These are phyloP conservation scores for Exobasidium rhododendri DNA, from an alignment of 1,284 basidiomycete genomes.

Conservation along the genomic window DNA sequence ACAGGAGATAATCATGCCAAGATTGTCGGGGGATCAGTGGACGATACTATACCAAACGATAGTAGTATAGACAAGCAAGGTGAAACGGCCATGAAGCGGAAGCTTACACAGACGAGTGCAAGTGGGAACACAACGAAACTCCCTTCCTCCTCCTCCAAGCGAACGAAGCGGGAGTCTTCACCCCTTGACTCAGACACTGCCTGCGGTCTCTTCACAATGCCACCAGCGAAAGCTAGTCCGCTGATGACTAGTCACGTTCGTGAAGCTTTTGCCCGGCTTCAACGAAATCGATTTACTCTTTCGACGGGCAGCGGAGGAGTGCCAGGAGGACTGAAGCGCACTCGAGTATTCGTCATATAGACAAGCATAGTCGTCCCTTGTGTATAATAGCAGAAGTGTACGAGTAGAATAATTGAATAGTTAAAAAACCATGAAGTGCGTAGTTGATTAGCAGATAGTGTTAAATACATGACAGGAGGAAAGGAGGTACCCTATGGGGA, in stretches of 20 bases:
- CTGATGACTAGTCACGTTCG: slow-evolving; percentile 40
- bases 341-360: slow-evolving; percentile 44
- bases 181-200: slow-evolving; percentile 17
- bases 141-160: background rate
- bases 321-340: slow-evolving; percentile 42
- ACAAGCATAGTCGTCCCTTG: background rate
- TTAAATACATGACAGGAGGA: no score
- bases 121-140: background rate
- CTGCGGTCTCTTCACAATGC: slow-evolving; percentile 39
- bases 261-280: slow-evolving; percentile 47
- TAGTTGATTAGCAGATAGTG: no score
- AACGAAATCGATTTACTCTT: slow-evolving; percentile 32
- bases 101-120: background rate
- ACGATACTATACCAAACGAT: no score
- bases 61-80: slow-evolving; percentile 5
- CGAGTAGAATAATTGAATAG: no score
- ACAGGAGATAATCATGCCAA: no score
- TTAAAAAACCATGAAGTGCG: no score
- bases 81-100: slow-evolving; percentile 11
- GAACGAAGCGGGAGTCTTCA: background rate
- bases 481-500: no score
- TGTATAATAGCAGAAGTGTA: no score
- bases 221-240: slow-evolving; percentile 20
- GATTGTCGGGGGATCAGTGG: background rate
- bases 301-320: slow-evolving; percentile 28